Conservation (phyloP, 2,329 filamentous ascomycete genomes). For the Colletotrichum paranaense region DNA sequence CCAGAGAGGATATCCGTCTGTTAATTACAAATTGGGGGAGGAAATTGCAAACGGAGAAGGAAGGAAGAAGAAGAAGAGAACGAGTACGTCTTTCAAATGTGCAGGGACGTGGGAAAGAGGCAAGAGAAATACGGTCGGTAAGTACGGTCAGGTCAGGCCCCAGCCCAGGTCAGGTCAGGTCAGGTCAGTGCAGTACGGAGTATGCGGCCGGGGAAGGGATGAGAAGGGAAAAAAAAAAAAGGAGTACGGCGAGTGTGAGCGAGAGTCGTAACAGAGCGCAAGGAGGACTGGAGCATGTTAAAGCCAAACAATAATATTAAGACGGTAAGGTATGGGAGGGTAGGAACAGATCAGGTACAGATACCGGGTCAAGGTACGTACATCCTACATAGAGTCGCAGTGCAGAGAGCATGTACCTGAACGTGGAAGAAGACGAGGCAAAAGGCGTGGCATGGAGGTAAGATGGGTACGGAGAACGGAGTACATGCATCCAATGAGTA, state of each 20-base stretch:
- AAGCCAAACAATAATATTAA: constrained; percentile 36
- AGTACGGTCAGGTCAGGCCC: constrained; percentile 30
- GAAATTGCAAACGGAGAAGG: constrained; percentile 35
- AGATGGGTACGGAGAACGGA: too few relatives aligned
- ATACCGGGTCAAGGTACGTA: not conserved
- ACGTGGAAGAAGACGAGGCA: not conserved
- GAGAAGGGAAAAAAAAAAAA: constrained; percentile 18
- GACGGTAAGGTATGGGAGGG: constrained; percentile 27
- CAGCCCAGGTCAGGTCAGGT: constrained; percentile 29
- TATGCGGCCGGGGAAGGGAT: constrained; percentile 34
- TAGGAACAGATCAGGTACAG: constrained; percentile 9
- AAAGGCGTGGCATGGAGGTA: not conserved
- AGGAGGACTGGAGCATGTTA: constrained; percentile 33
- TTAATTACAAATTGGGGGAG: constrained; percentile 36
- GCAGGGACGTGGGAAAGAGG: constrained; percentile 30
- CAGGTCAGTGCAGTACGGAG: constrained; percentile 29
- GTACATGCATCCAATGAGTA: constrained; percentile 1
- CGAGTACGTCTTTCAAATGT: constrained; percentile 14
- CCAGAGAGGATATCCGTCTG: not conserved
- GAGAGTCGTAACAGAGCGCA: not conserved
- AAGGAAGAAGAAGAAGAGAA: constrained; percentile 22
- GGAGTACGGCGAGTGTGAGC: not conserved
- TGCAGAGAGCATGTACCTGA: not conserved
- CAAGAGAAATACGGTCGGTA: constrained; percentile 35
- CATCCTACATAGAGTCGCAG: constrained; percentile 2